Evolutionary conservation across 345 rosid species (phyloP).

Genomic region (Boechera retrofracta): DNA sequence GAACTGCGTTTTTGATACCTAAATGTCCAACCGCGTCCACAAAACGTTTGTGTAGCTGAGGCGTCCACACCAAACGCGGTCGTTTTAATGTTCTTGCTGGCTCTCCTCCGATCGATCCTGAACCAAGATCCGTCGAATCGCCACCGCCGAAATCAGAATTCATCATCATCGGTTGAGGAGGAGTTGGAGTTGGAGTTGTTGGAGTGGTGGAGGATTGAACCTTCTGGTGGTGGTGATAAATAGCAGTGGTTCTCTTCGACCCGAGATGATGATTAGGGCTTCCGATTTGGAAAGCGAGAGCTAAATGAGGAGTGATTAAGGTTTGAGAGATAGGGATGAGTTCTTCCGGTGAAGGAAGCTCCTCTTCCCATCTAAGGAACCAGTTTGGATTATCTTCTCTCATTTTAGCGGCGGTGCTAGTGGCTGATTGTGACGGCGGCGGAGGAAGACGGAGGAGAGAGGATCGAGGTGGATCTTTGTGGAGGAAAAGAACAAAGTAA

Average conservation of each 20-base stretch:
- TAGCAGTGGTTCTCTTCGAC: neutral
- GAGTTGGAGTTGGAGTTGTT: constrained; percentile 46
- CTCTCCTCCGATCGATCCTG: constrained; percentile 54
- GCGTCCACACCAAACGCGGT: constrained; percentile 95
- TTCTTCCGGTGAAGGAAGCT: constrained; percentile 42
- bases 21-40: constrained; percentile 88
- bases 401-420: neutral
- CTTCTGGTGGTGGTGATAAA: constrained; percentile 26
- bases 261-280: constrained; percentile 18
- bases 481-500: constrained; percentile 20
- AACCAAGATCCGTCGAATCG: constrained; percentile 44
- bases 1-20: constrained; percentile 94
- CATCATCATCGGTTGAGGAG: constrained; percentile 26
- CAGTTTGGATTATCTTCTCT: constrained; percentile 46
- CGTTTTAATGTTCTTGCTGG: constrained; percentile 73
- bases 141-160: constrained; percentile 33
- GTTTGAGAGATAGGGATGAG: constrained; percentile 75
- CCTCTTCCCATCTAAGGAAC: constrained; percentile 40
- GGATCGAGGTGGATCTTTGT: constrained; percentile 37
- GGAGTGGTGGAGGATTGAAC: constrained; percentile 20
- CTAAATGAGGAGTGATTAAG: constrained; percentile 79
- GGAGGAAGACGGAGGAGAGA: constrained; percentile 27
- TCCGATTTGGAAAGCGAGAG: constrained; percentile 80
- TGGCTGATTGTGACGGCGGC: constrained; percentile 27
- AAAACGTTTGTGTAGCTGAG: constrained; percentile 91